phyloP scores from a whole-genome alignment of 108 stramenopile species.

The Pseudonitzschia multistriata region DNA sequence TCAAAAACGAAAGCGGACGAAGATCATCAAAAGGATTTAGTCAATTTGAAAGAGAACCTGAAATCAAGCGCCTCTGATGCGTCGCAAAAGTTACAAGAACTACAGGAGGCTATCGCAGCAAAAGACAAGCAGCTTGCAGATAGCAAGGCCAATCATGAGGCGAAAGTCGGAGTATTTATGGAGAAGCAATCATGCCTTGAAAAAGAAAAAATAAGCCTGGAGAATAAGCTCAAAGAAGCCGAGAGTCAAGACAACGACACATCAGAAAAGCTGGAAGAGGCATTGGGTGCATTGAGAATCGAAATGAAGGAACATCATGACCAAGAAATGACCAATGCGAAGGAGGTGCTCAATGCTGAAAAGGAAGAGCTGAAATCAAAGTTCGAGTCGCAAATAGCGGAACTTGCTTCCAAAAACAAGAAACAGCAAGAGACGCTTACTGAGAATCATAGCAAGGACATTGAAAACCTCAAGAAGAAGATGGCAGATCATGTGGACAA shows the following conservation, averaged over 20 bases:
- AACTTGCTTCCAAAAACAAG: conserved; percentile 30
- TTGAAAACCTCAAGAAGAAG: conserved; percentile 53
- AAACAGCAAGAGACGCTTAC: conserved; percentile 25
- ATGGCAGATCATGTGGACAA: conserved; percentile 79
- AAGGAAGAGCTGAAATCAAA: conserved; percentile 20
- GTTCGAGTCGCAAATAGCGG: conserved; percentile 22
- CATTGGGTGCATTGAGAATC: conserved; percentile 18
- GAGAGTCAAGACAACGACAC: background rate
- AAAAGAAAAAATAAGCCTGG: conserved; percentile 12
- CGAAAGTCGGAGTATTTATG: conserved; percentile 15
- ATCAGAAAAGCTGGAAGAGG: conserved; percentile 24
- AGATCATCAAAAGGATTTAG: background rate
- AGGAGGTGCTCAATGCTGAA: conserved; percentile 35
- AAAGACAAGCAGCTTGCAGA: conserved; percentile 3
- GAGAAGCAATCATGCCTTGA: conserved; percentile 25
- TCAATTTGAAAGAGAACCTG: background rate
- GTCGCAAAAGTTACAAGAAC: conserved; percentile 2
- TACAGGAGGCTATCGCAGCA: background rate
- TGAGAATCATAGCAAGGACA: conserved; percentile 42
- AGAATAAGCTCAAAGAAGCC: conserved; percentile 2
- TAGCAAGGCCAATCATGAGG: conserved; percentile 3
- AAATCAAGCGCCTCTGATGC: background rate
- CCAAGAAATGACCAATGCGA: conserved; percentile 7
- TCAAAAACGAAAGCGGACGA: background rate
- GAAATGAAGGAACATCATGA: conserved; percentile 20